Base-by-base conservation (phyloP, 352 stramenopile genomes). In the Hyphochytrium catenoides region DNA sequence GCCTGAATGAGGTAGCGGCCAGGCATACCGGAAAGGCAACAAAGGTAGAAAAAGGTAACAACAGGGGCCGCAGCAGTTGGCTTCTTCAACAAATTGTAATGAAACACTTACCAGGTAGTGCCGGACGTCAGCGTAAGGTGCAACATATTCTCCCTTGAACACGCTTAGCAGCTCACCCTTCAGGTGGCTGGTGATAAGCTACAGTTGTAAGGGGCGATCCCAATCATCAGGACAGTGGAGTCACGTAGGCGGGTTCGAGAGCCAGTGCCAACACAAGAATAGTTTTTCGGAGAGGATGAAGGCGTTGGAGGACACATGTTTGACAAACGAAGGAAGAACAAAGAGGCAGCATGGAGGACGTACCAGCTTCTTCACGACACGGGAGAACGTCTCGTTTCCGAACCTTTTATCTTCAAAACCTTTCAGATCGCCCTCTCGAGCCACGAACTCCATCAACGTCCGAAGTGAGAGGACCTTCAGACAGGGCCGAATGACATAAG, bases 401-500 rank as follows among this genome's bases (percentile, higher is more conserved):
- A 87, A 87, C 16, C 33, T 40, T 20, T 30, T 9, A 16, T 44
- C 30, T 4, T 41, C 15, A 20, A 28, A 14, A 17, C 47, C 38
- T 14, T 33, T 34, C 28, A 77, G 54, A 16, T 70, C 57, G 25
- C 61, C 52, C 37, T 84, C 70, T 9, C 62, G 58, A 16, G 67
- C 65, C 19, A 87, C 61, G 31, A 87, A 72, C 51, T 83, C 67
- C 72, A 87, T 82, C 3, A 83, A 51, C 28, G 70, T 87, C n/a
- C 72, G 67, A 43, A 85, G 44, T 22, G 72, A 69, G 14, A 62
- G 61, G 8, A 76, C 30, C 39, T 46, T 25, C 2, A 16, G 3
- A 17, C 12, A 19, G 8, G 20, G 36, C 9, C 8, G 1, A 15
- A 44, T n/a, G n/a, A n/a, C n/a, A 41, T 4, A 34, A 17, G 4